A percentile compares a stretch with the other conserved stretches of the same genome.
These are phyloP conservation scores for Eucalyptus curtisii DNA, from an alignment of 345 rosid species.

Conservation along the genomic window DNA sequence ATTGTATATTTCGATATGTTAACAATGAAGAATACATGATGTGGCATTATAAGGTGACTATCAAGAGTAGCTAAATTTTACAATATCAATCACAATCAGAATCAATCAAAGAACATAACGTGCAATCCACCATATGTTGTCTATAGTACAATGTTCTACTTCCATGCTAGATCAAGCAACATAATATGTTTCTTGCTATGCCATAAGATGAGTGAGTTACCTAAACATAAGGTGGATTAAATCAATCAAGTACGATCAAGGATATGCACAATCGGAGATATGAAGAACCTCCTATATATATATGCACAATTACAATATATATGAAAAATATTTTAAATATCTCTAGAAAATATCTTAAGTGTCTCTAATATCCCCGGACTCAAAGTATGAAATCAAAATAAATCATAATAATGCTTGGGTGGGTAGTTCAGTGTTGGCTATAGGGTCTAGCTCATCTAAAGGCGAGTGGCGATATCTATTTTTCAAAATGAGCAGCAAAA, in stretches of 20 bases:
- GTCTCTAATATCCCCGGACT: not conserved
- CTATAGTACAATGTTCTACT: not conserved
- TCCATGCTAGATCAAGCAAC: not conserved
- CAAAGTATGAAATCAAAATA: not conserved
- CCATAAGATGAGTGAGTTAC: not conserved
- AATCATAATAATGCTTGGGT: not conserved
- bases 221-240: not conserved
- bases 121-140: not conserved
- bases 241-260: not conserved
- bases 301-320: not conserved
- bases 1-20: not conserved
- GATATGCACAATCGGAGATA: not conserved
- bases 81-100: not conserved
- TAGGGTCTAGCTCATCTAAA: too few species aligned
- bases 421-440: not conserved
- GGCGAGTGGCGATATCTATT: too few species aligned
- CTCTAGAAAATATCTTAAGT: not conserved
- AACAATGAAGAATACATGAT: not conserved
- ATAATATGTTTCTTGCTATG: not conserved
- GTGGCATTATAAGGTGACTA: not conserved
- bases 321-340: not conserved
- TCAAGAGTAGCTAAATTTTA: not conserved
- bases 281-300: not conserved
- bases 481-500: too few species aligned
- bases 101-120: not conserved